phyloP scores from a whole-genome alignment of 2,329 filamentous ascomycete species.

The Paracoccidioides lutzii region DNA sequence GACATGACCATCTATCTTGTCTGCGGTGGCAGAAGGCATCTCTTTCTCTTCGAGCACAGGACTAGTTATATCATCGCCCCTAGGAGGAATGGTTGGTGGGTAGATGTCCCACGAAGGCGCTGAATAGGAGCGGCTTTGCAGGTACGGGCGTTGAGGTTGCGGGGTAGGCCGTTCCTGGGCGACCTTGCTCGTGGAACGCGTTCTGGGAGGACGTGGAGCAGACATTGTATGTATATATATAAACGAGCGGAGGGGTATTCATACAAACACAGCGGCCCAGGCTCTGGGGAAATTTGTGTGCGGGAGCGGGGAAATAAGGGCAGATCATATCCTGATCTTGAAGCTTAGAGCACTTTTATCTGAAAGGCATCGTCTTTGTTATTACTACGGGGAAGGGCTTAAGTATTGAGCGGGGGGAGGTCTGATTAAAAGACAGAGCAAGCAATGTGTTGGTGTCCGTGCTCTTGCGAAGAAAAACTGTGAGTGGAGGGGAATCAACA shows the following conservation, averaged over 20 bases:
- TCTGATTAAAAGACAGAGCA: neutral
- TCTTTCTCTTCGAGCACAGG: slow-evolving; percentile 23
- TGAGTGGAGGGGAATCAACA: neutral
- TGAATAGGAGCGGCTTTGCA: slow-evolving; percentile 24
- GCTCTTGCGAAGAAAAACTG: neutral
- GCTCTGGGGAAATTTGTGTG: neutral
- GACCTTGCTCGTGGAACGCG: slow-evolving; percentile 23
- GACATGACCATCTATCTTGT: neutral
- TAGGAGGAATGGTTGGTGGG: slow-evolving; percentile 17
- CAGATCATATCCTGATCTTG: neutral
- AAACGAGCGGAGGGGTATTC: neutral
- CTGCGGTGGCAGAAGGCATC: slow-evolving; percentile 8
- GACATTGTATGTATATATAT: slow-evolving; percentile 4
- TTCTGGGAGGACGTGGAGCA: slow-evolving; percentile 18
- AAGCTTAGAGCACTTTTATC: neutral
- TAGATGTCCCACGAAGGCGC: slow-evolving; percentile 22
- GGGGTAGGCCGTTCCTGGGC: slow-evolving; percentile 12
- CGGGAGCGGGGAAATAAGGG: neutral
- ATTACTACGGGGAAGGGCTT: neutral
- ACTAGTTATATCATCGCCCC: slow-evolving; percentile 9
- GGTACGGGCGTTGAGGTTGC: slow-evolving; percentile 20
- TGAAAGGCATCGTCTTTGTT: neutral
- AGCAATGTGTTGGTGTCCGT: neutral
- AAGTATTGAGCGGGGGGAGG: neutral
- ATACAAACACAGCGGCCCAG: neutral